Conservation (phyloP, 257 asterid species). For the Scutellaria galericulata region DNA sequence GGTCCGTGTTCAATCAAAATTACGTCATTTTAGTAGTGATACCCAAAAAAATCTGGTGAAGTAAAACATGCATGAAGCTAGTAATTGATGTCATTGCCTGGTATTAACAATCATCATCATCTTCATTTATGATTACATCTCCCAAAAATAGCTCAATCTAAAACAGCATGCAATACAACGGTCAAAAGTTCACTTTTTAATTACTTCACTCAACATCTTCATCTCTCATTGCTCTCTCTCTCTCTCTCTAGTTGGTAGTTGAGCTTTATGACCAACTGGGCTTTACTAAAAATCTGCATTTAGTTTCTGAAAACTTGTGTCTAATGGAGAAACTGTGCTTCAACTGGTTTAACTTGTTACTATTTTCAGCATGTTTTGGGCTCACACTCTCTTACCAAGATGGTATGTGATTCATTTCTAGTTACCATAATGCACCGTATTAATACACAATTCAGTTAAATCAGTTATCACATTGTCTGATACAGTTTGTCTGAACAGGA, state of each 20-base stretch:
- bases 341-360: slow-evolving; percentile 45
- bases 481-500: slow-evolving; percentile 46
- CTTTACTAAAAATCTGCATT: slow-evolving; percentile 21
- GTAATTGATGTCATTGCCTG: slow-evolving; percentile 35
- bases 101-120: slow-evolving; percentile 48
- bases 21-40: too few relatives aligned
- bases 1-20: too few relatives aligned
- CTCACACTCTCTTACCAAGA: slow-evolving; percentile 59
- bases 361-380: slow-evolving; percentile 41
- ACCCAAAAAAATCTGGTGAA: background rate
- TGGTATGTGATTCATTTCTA: slow-evolving; percentile 46
- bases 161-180: slow-evolving; percentile 51
- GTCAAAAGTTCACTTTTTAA: slow-evolving; percentile 53
- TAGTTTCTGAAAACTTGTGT: slow-evolving; percentile 9
- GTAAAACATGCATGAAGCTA: slow-evolving; percentile 14
- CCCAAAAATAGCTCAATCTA: slow-evolving; percentile 33
- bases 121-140: slow-evolving; percentile 45
- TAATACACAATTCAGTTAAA: too few relatives aligned
- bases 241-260: slow-evolving; percentile 7
- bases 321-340: slow-evolving; percentile 56
- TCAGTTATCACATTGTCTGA: background rate
- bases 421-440: too few relatives aligned
- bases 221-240: slow-evolving; percentile 34
- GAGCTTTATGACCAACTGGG: slow-evolving; percentile 5
- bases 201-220: slow-evolving; percentile 61